Percentiles rank a stretch among this genome's conserved stretches.
phyloP scores from a whole-genome alignment of 371 early-diverging fungal genomes.

The Synchytrium microbalum region DNA sequence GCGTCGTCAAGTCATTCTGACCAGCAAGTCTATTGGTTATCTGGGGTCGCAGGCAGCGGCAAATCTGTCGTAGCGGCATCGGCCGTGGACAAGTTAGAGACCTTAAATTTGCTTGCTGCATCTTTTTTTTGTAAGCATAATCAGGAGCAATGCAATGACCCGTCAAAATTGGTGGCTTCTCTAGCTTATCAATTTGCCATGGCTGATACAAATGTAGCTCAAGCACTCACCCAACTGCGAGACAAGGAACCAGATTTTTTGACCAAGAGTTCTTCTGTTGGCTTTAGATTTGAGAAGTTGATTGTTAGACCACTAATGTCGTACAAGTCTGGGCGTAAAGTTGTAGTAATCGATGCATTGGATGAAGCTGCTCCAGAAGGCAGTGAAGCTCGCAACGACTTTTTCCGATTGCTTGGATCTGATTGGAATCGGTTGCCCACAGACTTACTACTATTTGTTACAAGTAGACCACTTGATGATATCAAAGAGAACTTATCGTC shows the following conservation, averaged over 20 bases:
- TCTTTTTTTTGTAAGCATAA: conserved; percentile 1
- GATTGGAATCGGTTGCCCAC: conserved; percentile 10
- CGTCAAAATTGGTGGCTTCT: conserved; percentile 1
- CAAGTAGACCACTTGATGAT: neutral
- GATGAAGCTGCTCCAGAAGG: conserved; percentile 7
- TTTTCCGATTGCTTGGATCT: conserved; percentile 5
- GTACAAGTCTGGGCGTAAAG: conserved; percentile 2
- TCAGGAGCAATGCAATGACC: neutral
- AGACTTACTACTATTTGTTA: conserved; percentile 13
- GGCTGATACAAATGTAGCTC: conserved; percentile 1
- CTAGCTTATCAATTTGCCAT: conserved; percentile 14
- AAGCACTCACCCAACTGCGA: conserved; percentile 2
- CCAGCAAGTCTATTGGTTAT: conserved; percentile 12
- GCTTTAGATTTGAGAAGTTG: conserved; percentile 3
- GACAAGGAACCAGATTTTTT: neutral
- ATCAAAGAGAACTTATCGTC: neutral
- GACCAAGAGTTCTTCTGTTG: neutral
- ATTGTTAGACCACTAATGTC: conserved; percentile 12
- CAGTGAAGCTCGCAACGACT: conserved; percentile 2
- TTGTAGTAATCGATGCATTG: conserved; percentile 18
- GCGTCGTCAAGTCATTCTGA: neutral
- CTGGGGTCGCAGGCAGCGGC: conserved; percentile 13
- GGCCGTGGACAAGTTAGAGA: neutral
- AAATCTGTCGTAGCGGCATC: conserved; percentile 12
- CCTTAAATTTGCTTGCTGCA: neutral